phyloP scores from a whole-genome alignment of 768 basidiomycete genomes.

The Mycena vitilis region DNA sequence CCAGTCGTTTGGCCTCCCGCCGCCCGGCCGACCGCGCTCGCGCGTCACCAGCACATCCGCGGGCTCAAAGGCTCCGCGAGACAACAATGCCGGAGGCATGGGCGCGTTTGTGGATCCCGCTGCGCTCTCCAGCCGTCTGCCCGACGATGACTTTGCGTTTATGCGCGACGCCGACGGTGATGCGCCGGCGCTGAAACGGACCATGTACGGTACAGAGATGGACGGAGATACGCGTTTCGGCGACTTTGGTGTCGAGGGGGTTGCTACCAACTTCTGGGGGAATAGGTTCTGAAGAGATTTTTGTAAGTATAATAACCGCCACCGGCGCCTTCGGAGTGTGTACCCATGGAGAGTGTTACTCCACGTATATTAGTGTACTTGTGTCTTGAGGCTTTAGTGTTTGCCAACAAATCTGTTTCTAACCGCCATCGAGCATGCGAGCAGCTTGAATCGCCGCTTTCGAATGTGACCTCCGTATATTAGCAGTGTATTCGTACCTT shows the following conservation, averaged over 20 bases:
- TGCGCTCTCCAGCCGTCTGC: constrained; percentile 46
- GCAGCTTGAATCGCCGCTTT: not conserved
- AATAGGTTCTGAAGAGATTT: constrained; percentile 52
- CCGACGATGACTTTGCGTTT: constrained; percentile 46
- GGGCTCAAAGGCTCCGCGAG: constrained; percentile 37
- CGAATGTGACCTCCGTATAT: too few species aligned
- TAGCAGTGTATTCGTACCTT: too few species aligned
- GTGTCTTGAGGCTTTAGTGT: constrained; percentile 6
- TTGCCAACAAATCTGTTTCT: not conserved
- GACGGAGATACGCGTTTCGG: constrained; percentile 88
- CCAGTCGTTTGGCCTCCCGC: constrained; percentile 58
- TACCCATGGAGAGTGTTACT: not conserved
- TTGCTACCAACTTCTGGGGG: constrained; percentile 79
- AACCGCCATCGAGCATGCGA: not conserved
- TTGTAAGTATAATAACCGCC: not conserved
- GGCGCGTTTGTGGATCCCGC: constrained; percentile 56
- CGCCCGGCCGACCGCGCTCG: constrained; percentile 53
- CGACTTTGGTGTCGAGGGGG: constrained; percentile 84
- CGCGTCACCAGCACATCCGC: constrained; percentile 48
- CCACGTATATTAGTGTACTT: constrained; percentile 31
- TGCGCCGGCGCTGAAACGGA: constrained; percentile 65
- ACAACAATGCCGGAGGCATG: constrained; percentile 37
- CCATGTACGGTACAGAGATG: constrained; percentile 88
- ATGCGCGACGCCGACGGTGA: constrained; percentile 40
- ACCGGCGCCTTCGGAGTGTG: not conserved